Evolutionary conservation across 805 yeast species (phyloP), one percentile per base, ranked within the genome.

Genomic region (Suhomyces tanzawaensis): DNA sequence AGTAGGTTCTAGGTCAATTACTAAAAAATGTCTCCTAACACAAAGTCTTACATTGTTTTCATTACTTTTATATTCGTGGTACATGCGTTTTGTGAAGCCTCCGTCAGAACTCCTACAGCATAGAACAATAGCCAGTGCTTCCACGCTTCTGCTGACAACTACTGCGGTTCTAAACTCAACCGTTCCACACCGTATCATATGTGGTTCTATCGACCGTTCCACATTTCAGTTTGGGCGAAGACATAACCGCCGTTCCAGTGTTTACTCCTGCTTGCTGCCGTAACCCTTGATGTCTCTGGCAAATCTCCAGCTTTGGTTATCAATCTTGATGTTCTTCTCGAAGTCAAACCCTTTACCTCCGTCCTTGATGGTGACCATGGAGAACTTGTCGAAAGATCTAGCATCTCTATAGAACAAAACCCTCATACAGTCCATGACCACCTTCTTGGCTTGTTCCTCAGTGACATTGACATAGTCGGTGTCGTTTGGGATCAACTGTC

Each of bases 321-420:
- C 82, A 42, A 86, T 82, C 55, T 72, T 72, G 48, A 84, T 65
- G 45, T 77, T 71, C 62, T 81, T 81, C 41, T 85, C 86, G 49
- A 85, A 70, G 37, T 71, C 69, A 48, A 85, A 76, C 30, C 72
- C 72, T 30, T 76, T 22, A 14, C 29, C 77, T 26, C 51, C 51
- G 41, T 78, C 76, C 19, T 53, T 56, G 42, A 93, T 72, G 13
- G 88, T 79, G 9, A 91, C 90, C 51, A 91, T 59, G 0, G 91
- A 74, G 64, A 84, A 93, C 56, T 82, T 84, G 60, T 93, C 95
- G 45, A 85, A 67, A 14, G 96, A 86, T 55, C 99, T 81, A 2
- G 97, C 98, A 60, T 93, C 99, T 63, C 99, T 79, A 71, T 93
- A 93, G 62, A 82, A 93, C 48, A 93, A 74, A 12, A 93, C 95